Conservation (phyloP, 2,329 filamentous ascomycete genomes). For the Rhynchosporium graminicola region DNA sequence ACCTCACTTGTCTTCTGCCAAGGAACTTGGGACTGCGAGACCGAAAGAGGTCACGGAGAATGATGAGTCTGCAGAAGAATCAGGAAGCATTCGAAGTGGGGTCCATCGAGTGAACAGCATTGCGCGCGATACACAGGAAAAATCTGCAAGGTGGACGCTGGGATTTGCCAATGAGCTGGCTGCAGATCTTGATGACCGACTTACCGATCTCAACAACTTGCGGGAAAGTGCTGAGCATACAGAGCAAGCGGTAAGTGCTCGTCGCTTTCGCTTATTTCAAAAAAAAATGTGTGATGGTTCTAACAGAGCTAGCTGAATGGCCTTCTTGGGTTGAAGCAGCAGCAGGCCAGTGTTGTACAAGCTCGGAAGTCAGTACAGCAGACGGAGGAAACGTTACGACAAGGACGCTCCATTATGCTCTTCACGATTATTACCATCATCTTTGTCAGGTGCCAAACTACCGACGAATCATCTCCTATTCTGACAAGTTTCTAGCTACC, state of each 20-base stretch:
- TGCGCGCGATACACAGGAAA: not conserved
- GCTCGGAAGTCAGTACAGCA: conserved; percentile 46
- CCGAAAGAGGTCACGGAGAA: not conserved
- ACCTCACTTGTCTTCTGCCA: not conserved
- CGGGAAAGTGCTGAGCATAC: conserved; percentile 9
- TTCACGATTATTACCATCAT: conserved; percentile 51
- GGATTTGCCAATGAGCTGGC: not conserved
- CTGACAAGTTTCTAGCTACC: conserved; percentile 37
- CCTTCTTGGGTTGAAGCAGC: conserved; percentile 48
- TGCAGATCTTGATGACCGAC: conserved; percentile 3
- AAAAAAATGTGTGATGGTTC: not conserved
- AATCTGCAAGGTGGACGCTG: conserved; percentile 8
- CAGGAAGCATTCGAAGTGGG: not conserved
- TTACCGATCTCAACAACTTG: conserved; percentile 13
- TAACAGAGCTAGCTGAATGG: conserved; percentile 33
- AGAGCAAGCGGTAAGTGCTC: not conserved
- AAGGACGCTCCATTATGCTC: conserved; percentile 43
- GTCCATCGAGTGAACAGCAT: not conserved
- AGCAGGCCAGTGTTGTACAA: conserved; percentile 49
- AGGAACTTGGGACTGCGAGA: not conserved
- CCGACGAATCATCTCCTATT: not conserved
- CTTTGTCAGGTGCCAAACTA: conserved; percentile 42
- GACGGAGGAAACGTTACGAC: conserved; percentile 30
- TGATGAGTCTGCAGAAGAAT: not conserved
- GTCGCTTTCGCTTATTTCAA: not conserved